Conservation (phyloP, 2,329 filamentous ascomycete genomes). For the Oidium heveae region DNA sequence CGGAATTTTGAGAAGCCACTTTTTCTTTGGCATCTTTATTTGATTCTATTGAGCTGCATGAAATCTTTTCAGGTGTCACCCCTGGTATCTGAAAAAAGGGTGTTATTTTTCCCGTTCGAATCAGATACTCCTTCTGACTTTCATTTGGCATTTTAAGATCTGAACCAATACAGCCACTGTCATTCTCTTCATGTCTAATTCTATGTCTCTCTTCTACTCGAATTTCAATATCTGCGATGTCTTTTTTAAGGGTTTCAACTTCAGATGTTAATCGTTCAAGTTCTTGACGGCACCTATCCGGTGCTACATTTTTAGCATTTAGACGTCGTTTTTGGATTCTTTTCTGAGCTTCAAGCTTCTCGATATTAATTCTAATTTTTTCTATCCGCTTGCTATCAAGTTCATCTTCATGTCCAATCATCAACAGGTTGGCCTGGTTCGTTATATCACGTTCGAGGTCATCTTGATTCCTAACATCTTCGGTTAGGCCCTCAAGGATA, state of each 20-base stretch:
- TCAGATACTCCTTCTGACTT: constrained; percentile 66
- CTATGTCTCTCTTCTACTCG: constrained; percentile 55
- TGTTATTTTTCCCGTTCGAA: constrained; percentile 91
- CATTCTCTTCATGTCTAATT: constrained; percentile 21
- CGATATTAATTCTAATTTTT: constrained; percentile 26
- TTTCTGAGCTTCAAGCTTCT: constrained; percentile 40
- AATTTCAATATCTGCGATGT: constrained; percentile 55
- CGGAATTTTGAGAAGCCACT: constrained; percentile 18
- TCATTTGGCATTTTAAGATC: constrained; percentile 49
- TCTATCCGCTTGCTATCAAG: constrained; percentile 36
- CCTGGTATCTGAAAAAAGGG: constrained; percentile 56
- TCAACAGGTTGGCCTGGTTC: constrained; percentile 29
- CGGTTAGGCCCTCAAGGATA: constrained; percentile 32
- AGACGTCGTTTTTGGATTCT: constrained; percentile 30
- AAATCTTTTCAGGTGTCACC: constrained; percentile 27
- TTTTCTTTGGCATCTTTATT: constrained; percentile 62
- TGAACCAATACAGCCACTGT: constrained; percentile 20
- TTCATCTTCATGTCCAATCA: constrained; percentile 37
- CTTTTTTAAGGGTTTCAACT: constrained; percentile 29
- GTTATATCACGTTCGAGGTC: constrained; percentile 75
- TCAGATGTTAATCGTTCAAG: constrained; percentile 9
- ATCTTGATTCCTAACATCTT: constrained; percentile 59
- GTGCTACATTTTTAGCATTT: constrained; percentile 22
- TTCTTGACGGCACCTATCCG: constrained; percentile 19
- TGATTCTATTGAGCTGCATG: constrained; percentile 49